A percentile compares a stretch with the other conserved stretches of the same genome.
Conservation (phyloP, 352 stramenopile genomes). For the Globisporangium irregulare region DNA sequence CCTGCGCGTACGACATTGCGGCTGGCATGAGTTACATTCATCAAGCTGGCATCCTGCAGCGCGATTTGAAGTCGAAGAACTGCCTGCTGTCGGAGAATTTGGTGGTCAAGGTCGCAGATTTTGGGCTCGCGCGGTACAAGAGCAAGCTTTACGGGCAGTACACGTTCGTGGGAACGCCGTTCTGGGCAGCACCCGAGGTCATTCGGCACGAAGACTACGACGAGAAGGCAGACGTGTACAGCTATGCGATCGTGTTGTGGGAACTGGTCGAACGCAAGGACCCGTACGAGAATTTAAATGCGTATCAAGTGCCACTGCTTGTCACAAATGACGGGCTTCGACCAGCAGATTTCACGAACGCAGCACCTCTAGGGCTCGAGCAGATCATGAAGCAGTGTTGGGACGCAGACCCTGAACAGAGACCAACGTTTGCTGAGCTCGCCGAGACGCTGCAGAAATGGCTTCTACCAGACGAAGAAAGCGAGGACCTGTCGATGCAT, state of each 20-base stretch:
- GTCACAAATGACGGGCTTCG: constrained; percentile 70
- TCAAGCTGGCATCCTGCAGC: constrained; percentile 49
- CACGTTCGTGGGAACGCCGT: constrained; percentile 77
- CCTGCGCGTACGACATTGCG: constrained; percentile 61
- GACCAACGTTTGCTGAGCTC: constrained; percentile 61
- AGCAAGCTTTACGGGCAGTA: constrained; percentile 40
- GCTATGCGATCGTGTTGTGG: constrained; percentile 70
- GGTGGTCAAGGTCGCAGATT: constrained; percentile 74
- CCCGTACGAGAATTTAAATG: constrained; percentile 68
- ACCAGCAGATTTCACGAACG: constrained; percentile 40
- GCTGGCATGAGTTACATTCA: constrained; percentile 67
- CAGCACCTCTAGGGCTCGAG: constrained; percentile 55
- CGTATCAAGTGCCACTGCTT: constrained; percentile 70
- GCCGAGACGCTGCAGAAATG: constrained; percentile 57
- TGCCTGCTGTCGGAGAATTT: constrained; percentile 73
- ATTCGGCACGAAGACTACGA: constrained; percentile 76
- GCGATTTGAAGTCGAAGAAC: constrained; percentile 82
- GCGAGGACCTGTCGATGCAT: constrained; percentile 45
- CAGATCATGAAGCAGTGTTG: constrained; percentile 78
- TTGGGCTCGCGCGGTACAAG: constrained; percentile 64
- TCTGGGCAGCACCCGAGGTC: constrained; percentile 74
- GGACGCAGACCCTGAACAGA: constrained; percentile 63
- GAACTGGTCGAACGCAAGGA: constrained; percentile 73
- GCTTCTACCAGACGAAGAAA: constrained; percentile 29
- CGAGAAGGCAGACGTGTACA: constrained; percentile 81